These are phyloP conservation scores for Candida yuanshanica DNA, from an alignment of 805 yeast species.

Conservation along the genomic window DNA sequence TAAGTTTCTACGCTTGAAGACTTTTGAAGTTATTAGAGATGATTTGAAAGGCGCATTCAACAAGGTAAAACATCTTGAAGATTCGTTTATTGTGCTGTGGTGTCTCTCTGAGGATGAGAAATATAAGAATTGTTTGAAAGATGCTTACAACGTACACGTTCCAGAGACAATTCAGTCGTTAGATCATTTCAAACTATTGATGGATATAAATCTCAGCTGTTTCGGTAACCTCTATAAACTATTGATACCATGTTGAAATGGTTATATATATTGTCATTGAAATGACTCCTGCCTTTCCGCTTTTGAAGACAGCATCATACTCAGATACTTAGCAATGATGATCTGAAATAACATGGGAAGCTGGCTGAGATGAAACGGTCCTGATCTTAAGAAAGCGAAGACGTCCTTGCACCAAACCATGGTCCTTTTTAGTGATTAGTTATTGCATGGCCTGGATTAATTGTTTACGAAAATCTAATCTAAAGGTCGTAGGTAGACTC, in stretches of 20 bases:
- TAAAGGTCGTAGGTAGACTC: no score
- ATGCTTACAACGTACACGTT: neutral
- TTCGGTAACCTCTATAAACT: neutral
- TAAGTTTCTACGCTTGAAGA: neutral
- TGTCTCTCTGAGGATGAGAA: neutral
- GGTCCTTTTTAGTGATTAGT: no score
- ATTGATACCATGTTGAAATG: neutral
- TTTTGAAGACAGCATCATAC: no score
- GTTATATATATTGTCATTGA: no score
- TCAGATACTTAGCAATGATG: no score
- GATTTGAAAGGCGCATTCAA: neutral
- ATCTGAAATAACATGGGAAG: no score
- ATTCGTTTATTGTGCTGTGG: neutral
- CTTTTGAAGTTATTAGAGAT: neutral
- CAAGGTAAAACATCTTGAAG: neutral
- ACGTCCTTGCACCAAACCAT: no score
- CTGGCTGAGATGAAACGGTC: no score
- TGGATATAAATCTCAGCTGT: neutral
- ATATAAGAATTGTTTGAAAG: neutral
- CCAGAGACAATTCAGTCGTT: neutral
- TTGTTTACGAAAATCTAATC: no score
- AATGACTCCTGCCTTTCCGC: no score
- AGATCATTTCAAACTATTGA: neutral
- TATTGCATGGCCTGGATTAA: no score
- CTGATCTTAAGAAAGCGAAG: no score